Evolutionary conservation across 208 protist species (phyloP).

Genomic region (Crithidia thermophila): DNA sequence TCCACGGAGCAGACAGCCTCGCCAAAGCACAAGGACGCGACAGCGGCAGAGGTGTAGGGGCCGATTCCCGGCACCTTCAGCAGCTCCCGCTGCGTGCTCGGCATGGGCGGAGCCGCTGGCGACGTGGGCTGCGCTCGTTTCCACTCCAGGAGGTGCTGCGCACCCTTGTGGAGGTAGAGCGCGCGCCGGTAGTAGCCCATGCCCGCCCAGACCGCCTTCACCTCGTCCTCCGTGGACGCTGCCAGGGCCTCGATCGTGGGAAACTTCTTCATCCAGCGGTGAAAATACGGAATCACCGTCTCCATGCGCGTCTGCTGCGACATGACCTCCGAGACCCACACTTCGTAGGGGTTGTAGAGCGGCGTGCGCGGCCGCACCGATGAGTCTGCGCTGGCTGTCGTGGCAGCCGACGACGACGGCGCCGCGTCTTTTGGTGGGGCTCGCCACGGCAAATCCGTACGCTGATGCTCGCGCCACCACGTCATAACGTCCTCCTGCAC

Average conservation of each 20-base stretch:
- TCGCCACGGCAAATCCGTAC: constrained; percentile 42
- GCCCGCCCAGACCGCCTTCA: constrained; percentile 88
- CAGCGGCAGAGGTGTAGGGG: constrained; percentile 93
- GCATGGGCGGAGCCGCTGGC: constrained; percentile 9
- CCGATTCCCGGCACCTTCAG: constrained; percentile 91
- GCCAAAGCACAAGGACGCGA: constrained; percentile 90
- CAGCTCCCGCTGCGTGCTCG: constrained; percentile 43
- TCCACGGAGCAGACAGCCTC: constrained; percentile 83
- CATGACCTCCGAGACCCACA: constrained; percentile 96
- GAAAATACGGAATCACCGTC: constrained; percentile 92
- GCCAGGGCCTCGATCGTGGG: constrained; percentile 82
- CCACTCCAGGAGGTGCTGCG: constrained; percentile 75
- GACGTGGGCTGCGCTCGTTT: constrained; percentile 14
- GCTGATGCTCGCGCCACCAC: constrained; percentile 44
- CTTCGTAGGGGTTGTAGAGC: constrained; percentile 73
- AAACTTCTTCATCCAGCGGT: constrained; percentile 88
- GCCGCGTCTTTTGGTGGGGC: neutral
- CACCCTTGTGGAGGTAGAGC: constrained; percentile 81
- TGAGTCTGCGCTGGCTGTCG: constrained; percentile 16
- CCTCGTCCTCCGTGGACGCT: constrained; percentile 79
- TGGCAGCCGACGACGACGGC: neutral
- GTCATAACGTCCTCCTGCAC: constrained; percentile 33
- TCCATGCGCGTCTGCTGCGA: constrained; percentile 95
- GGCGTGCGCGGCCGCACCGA: neutral
- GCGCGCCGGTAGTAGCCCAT: constrained; percentile 95